Conservation (phyloP, 176 grass and related monocot species). For the Zoysia pacifica region DNA sequence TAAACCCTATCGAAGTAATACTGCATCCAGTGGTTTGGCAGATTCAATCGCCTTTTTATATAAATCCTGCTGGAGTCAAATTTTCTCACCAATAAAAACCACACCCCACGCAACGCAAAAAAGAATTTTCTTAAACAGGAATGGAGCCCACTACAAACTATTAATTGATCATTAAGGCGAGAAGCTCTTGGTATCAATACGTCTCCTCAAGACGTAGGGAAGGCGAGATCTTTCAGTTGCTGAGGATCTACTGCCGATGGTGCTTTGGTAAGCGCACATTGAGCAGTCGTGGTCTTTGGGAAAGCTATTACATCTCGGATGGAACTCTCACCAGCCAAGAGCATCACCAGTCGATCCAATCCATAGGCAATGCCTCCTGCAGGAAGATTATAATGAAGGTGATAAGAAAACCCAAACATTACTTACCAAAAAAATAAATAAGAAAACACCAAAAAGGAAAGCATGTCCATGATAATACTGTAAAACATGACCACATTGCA, state of each 20-base stretch:
- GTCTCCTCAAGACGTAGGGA: conserved; percentile 27
- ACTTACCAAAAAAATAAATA: not conserved
- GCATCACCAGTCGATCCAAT: conserved; percentile 92
- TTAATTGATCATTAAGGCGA: not conserved
- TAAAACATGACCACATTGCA: not conserved
- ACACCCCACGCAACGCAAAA: conserved; percentile 2
- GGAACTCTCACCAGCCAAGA: conserved; percentile 81
- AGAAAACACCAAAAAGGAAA: not conserved
- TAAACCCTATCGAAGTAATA: not conserved
- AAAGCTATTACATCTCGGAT: conserved; percentile 93
- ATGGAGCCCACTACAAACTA: not conserved
- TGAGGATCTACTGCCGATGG: conserved; percentile 75
- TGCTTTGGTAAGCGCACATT: conserved; percentile 88
- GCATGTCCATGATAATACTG: not conserved
- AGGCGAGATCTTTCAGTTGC: conserved; percentile 76
- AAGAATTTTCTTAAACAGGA: conserved; percentile 10
- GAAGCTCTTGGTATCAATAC: not conserved
- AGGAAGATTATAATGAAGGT: not conserved
- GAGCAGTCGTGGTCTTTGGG: conserved; percentile 91
- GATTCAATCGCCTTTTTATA: not conserved
- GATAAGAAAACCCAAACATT: not conserved
- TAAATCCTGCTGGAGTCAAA: not conserved
- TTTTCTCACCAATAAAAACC: not conserved
- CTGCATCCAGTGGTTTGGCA: not conserved
- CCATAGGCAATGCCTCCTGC: conserved; percentile 97